phyloP scores from a whole-genome alignment of 176 grass and related monocot genomes.

The Oryza coarctata region DNA sequence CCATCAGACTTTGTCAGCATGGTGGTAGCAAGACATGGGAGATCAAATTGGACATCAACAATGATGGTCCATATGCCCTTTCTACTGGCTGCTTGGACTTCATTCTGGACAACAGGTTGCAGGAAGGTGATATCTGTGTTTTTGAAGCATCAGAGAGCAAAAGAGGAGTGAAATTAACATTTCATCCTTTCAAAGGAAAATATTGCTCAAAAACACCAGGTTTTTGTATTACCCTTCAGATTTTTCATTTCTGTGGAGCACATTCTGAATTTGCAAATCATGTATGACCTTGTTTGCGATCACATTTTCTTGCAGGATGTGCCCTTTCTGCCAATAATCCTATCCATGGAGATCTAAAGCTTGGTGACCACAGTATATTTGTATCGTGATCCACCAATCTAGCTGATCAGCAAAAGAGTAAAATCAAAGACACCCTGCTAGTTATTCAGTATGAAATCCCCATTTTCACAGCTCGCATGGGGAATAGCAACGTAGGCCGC shows the following conservation, averaged over 20 bases:
- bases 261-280: no score
- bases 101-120: slow-evolving; percentile 7
- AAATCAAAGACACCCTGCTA: neutral
- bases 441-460: no score
- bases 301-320: no score
- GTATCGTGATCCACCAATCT: neutral
- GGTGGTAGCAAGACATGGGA: slow-evolving; percentile 16
- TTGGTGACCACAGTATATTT: neutral
- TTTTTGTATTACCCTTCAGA: neutral
- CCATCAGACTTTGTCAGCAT: neutral
- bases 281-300: no score
- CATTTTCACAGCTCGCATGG: no score
- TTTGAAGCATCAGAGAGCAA: slow-evolving; percentile 32
- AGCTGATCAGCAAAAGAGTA: neutral
- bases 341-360: no score
- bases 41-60: neutral
- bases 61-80: neutral
- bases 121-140: slow-evolving; percentile 30
- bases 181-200: slow-evolving; percentile 21
- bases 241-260: no score
- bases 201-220: neutral
- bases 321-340: no score
- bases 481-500: no score
- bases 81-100: slow-evolving; percentile 41
- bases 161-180: neutral